Evolutionary conservation across 2,329 filamentous ascomycete species (phyloP).

Genomic region (Daldinia eschscholtzii): DNA sequence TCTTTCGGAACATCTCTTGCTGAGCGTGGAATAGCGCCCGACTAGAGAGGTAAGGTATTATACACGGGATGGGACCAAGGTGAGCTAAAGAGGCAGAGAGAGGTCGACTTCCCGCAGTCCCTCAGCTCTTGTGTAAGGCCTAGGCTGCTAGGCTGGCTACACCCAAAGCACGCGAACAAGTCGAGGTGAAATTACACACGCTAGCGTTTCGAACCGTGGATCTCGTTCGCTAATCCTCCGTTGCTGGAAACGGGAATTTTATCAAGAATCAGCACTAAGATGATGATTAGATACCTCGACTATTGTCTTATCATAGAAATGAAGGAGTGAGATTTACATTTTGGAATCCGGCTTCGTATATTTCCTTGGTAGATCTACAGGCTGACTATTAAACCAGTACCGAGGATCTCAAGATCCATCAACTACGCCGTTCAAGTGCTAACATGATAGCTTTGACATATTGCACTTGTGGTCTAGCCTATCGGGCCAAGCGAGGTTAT

Average conservation of each 20-base stretch:
- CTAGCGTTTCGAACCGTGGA: constrained; percentile 43
- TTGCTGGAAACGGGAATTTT: constrained; percentile 30
- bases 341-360: constrained; percentile 31
- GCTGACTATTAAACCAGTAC: constrained; percentile 36
- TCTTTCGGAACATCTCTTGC: constrained; percentile 20
- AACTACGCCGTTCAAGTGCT: constrained; percentile 29
- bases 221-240: constrained; percentile 25
- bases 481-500: constrained; percentile 26
- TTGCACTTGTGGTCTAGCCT: constrained; percentile 20
- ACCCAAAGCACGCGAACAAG: constrained; percentile 7
- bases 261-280: constrained; percentile 19
- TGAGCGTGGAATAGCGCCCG: constrained; percentile 25
- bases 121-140: constrained; percentile 4
- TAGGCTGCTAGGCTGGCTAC: constrained; percentile 1
- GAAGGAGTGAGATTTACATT: constrained; percentile 39
- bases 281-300: constrained; percentile 21
- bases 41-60: constrained; percentile 12
- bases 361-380: constrained; percentile 32
- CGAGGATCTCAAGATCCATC: constrained; percentile 40
- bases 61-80: background rate
- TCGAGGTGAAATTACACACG: constrained; percentile 34
- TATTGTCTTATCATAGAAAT: constrained; percentile 34
- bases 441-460: constrained; percentile 10
- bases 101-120: background rate
- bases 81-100: constrained; percentile 4